Evolutionary conservation across 2,329 filamentous ascomycete genomes (phyloP), one percentile per base, ranked within the genome.

Genomic region (Penicillium sp.): DNA sequence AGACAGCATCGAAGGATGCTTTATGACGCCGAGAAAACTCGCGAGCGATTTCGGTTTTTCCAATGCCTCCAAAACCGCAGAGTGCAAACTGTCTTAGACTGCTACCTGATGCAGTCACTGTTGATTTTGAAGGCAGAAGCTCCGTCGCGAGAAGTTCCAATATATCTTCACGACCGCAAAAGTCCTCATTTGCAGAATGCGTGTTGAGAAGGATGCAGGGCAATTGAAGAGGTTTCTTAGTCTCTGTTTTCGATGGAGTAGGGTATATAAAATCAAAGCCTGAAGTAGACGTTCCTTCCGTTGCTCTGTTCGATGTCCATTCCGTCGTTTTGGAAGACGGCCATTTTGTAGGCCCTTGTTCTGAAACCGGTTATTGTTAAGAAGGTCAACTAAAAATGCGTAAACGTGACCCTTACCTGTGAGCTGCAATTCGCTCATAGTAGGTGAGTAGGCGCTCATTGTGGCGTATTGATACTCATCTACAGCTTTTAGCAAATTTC

Each of bases 21-120:
- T 68, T 65, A 43, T 69, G 61, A 30, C 60, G 53, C 42, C 59
- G 43, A 22, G 62, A 63, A 62, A 70, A 75, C 55, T 73, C 64
- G 45, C 57, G 62, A 13, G 73, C 71, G 46, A 73, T 67, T 67
- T 76, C 70, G 58, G 67, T 67, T 53, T 71, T 73, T 28, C 66
- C 68, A 33, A 68, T 65, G 1, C 69, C 68, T 0, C 66, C 67
- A 30, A 65, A 48, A 13, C 69, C 65, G 38, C 66, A 71, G 25
- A 73, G 63, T 38, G 69, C 66, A 58, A 71, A 71, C 11, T 58
- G 57, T 16, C 11, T 60, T 38, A 69, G 40, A 52, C 16, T 48
- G 52, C 48, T 61, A 8, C 58, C 45, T 14, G 59, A 62, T 46
- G 61, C 58, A 25, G 66, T 61, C 37, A 26, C 46, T 49, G 26